Base-by-base conservation (phyloP, 257 asterid species). In the Anisodus tanguticus region DNA sequence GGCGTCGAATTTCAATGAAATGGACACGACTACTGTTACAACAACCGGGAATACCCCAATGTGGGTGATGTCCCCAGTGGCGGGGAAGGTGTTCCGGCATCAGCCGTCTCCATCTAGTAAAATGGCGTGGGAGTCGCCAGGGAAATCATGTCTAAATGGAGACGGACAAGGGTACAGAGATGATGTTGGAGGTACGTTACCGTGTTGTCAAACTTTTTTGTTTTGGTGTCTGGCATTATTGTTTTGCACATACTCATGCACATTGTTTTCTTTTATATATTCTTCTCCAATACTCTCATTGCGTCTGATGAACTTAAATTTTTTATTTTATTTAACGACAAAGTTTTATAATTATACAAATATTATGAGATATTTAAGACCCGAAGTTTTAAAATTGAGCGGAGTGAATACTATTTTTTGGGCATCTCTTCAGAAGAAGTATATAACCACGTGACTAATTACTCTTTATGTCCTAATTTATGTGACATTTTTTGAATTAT, bases 1-100 rank as follows among this genome's bases (percentile, higher is more conserved):
- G 62, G 89, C 89, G 0, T 93, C 97, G 0, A 93, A 91, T 55
- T 91, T 92, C 86, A 93, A 92, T 58, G 97, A 92, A 41, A 6
- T 87, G 84, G 94, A 91, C 19, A 35, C 67, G 74, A 1, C 82
- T 11, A 84, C 92, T 43, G 71, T 77, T 49, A 90, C 93, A 8
- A 90, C 94, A 16, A 70, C 58, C 6, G 85, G 82, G 39, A 70
- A 71, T 58, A 70, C 87, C 7, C 89, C 89, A 3, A 76, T 51
- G 63, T 87, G 89, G 89, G 83, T 79, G 10, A 76, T 64, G 83
- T 87, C 89, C 10, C 87, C 89, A 31, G 81, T 41, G n/a, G 72
- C 59, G 22, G 92, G 85, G 83, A 90, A 76, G 87, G 64, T 81
- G 9, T 85, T 82, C 57, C 86, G 89, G 83, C 93, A 31, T 31